Conservation (phyloP, 2,329 filamentous ascomycete species). For the Penicillium sp. region DNA sequence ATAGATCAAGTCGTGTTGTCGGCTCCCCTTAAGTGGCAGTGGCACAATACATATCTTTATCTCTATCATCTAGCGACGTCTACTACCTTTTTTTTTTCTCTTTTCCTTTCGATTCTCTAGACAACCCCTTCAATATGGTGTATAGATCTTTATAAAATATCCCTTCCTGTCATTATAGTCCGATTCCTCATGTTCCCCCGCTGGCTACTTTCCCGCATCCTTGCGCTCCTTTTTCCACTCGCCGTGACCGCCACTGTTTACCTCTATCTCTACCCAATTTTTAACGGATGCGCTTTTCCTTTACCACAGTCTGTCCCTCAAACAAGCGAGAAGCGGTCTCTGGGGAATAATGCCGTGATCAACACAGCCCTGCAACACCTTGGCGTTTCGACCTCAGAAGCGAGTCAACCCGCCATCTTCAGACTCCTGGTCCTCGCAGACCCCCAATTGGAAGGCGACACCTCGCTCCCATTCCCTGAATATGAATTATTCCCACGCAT, state of each 20-base stretch:
- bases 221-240: conserved; percentile 60
- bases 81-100: not conserved
- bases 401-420: conserved; percentile 63
- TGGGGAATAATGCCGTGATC: conserved; percentile 26
- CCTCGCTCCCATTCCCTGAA: conserved; percentile 64
- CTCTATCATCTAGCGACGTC: not conserved
- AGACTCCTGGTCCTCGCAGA: conserved; percentile 85
- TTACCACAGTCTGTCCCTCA: conserved; percentile 31
- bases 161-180: conserved; percentile 8
- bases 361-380: conserved; percentile 42
- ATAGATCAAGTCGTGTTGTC: too few relatives aligned
- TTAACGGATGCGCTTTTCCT: conserved; percentile 79
- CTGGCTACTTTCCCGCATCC: conserved; percentile 46
- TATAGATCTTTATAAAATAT: conserved; percentile 19
- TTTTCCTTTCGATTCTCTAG: conserved; percentile 9
- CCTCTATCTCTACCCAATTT: conserved; percentile 83
- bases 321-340: conserved; percentile 1
- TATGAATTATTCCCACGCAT: conserved; percentile 47
- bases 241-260: conserved; percentile 70
- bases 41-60: not conserved
- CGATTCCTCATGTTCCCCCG: conserved; percentile 51
- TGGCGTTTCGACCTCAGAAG: conserved; percentile 10
- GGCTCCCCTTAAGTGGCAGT: not conserved
- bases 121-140: conserved; percentile 19
- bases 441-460: conserved; percentile 90